phyloP scores from a whole-genome alignment of 371 early-diverging fungal genomes.

The Fennellomyces sp. region DNA sequence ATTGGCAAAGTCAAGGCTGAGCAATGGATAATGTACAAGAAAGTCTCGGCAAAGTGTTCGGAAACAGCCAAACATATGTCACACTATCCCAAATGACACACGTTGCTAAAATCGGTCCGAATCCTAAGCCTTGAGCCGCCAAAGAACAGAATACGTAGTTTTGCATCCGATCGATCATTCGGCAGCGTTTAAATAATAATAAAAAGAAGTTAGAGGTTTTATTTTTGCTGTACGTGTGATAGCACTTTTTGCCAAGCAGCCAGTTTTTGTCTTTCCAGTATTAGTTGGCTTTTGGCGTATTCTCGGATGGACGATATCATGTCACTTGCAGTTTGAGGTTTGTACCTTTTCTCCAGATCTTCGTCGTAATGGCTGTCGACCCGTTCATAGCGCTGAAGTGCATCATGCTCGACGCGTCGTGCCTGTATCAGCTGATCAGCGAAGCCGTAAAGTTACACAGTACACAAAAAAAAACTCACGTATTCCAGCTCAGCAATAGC shows the following conservation, averaged over 20 bases:
- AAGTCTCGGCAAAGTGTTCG: no score
- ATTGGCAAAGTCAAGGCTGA: no score
- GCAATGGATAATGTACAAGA: no score
- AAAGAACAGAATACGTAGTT: no score
- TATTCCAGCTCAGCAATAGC: slow-evolving; percentile 42
- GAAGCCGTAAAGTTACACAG: neutral
- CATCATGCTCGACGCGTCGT: slow-evolving; percentile 25
- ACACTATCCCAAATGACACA: no score
- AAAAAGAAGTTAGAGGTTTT: neutral
- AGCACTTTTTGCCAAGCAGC: slow-evolving; percentile 24
- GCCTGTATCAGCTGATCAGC: slow-evolving; percentile 32
- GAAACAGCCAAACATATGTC: no score
- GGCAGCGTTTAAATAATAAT: neutral
- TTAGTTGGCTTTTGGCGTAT: slow-evolving; percentile 41
- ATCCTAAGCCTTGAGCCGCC: no score
- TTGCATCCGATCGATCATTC: no score
- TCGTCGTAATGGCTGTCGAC: slow-evolving; percentile 31
- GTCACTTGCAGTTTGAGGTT: slow-evolving; percentile 24
- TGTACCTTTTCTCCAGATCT: slow-evolving; percentile 37
- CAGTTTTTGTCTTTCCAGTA: slow-evolving; percentile 41
- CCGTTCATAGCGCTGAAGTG: slow-evolving; percentile 29
- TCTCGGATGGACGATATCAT: slow-evolving; percentile 28
- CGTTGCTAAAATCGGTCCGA: no score
- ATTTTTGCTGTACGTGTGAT: slow-evolving; percentile 1
- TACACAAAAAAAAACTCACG: slow-evolving; percentile 16